phyloP scores from a whole-genome alignment of 768 basidiomycete species.

The Russula virescens region DNA sequence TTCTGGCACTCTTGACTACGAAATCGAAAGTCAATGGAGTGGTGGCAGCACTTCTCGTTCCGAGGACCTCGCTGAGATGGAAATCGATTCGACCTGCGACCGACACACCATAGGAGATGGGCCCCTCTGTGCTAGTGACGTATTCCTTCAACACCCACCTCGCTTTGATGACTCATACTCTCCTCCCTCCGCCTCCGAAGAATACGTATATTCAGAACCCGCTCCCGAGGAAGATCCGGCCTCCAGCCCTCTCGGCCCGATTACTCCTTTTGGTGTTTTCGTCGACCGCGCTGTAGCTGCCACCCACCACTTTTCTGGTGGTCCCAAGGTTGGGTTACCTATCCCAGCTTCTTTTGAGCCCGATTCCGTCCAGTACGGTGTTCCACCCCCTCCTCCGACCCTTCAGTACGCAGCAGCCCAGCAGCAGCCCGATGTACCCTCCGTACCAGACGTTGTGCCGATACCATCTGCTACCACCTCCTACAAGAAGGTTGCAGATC shows the following conservation, averaged over 20 bases:
- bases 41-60: conserved; percentile 30
- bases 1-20: conserved; percentile 35
- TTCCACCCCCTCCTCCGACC: conserved; percentile 20
- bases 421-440: conserved; percentile 32
- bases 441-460: conserved; percentile 39
- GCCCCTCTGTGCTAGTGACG: neutral
- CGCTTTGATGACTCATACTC: conserved; percentile 46
- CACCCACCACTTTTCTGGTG: conserved; percentile 18
- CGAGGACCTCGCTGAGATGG: conserved; percentile 30
- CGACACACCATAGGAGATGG: conserved; percentile 3
- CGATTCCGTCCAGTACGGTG: conserved; percentile 27
- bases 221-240: conserved; percentile 44
- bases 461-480: conserved; percentile 47
- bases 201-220: conserved; percentile 50
- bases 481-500: conserved; percentile 71
- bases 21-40: conserved; percentile 37
- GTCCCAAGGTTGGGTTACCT: conserved; percentile 7
- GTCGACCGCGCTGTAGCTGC: conserved; percentile 65
- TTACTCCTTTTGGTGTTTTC: conserved; percentile 73
- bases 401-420: conserved; percentile 25
- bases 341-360: conserved; percentile 12
- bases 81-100: conserved; percentile 28
- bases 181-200: conserved; percentile 60
- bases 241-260: conserved; percentile 67
- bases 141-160: conserved; percentile 1